Conservation (phyloP, 108 stramenopile species). For the Cyclostephanos tholiformis region DNA sequence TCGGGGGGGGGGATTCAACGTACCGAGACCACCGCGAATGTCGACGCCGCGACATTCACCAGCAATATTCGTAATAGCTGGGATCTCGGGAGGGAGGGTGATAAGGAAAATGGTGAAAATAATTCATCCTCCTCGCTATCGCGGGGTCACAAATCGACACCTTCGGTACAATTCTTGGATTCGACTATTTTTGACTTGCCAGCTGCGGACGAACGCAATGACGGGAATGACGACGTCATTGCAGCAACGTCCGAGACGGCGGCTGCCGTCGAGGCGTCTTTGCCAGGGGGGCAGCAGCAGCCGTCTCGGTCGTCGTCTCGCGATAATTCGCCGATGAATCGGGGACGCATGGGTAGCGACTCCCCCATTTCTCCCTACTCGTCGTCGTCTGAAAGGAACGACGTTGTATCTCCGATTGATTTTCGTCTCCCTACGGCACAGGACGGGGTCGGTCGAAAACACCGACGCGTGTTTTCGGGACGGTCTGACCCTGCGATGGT, state of each 20-base stretch:
- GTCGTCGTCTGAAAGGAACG: not conserved
- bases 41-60: not conserved
- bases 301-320: no score
- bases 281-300: no score
- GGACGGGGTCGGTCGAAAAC: conserved; percentile 46
- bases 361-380: conserved; percentile 1
- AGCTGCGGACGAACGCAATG: no score
- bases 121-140: not conserved
- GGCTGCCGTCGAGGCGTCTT: no score
- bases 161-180: conserved; percentile 8
- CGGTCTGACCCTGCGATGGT: conserved; percentile 63
- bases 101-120: not conserved
- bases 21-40: not conserved
- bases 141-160: no score
- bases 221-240: not conserved
- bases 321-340: not conserved
- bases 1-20: not conserved
- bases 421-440: not conserved
- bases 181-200: not conserved
- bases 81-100: conserved; percentile 8
- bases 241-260: no score
- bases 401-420: conserved; percentile 6
- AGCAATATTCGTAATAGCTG: conserved; percentile 18
- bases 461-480: conserved; percentile 69
- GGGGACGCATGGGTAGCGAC: not conserved